Evolutionary conservation across 768 basidiomycete genomes (phyloP).

Genomic region (Podaxis sp.): DNA sequence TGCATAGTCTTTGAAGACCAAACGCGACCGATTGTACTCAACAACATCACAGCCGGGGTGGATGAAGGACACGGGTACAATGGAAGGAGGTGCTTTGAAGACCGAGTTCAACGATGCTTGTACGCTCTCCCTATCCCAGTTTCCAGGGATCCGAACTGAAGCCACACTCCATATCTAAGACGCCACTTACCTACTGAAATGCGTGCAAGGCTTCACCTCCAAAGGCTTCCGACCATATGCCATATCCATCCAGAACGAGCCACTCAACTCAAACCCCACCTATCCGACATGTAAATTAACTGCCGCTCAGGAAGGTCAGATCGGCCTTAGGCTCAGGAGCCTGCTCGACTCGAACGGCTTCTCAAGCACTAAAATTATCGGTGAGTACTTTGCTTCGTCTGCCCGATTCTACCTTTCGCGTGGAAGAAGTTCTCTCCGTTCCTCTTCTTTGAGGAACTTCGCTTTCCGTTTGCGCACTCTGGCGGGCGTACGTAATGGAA

Average conservation of each 20-base stretch:
- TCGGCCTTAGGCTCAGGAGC: conserved; percentile 51
- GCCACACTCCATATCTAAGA: conserved; percentile 35
- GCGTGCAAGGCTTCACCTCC: conserved; percentile 58
- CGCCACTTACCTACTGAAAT: conserved; percentile 66
- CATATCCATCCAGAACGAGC: conserved; percentile 58
- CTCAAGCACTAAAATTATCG: conserved; percentile 55
- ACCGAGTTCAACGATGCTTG: conserved; percentile 44
- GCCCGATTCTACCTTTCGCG: background rate
- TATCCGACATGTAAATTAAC: conserved; percentile 61
- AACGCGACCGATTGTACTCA: conserved; percentile 2
- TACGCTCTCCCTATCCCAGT: conserved; percentile 26
- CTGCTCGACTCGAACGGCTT: conserved; percentile 64
- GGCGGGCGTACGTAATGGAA: conserved; percentile 10
- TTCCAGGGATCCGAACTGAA: conserved; percentile 5
- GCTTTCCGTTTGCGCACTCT: background rate
- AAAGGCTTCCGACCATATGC: conserved; percentile 62
- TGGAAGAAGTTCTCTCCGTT: background rate
- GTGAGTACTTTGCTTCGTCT: conserved; percentile 25
- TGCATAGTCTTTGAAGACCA: background rate
- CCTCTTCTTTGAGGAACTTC: background rate
- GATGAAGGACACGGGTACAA: conserved; percentile 67
- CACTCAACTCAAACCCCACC: conserved; percentile 51
- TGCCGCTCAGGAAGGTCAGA: conserved; percentile 49
- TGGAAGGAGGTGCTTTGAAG: conserved; percentile 63
- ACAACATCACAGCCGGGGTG: conserved; percentile 56